Conservation (phyloP, 768 basidiomycete genomes). For the Paxillus rubicundulus region DNA sequence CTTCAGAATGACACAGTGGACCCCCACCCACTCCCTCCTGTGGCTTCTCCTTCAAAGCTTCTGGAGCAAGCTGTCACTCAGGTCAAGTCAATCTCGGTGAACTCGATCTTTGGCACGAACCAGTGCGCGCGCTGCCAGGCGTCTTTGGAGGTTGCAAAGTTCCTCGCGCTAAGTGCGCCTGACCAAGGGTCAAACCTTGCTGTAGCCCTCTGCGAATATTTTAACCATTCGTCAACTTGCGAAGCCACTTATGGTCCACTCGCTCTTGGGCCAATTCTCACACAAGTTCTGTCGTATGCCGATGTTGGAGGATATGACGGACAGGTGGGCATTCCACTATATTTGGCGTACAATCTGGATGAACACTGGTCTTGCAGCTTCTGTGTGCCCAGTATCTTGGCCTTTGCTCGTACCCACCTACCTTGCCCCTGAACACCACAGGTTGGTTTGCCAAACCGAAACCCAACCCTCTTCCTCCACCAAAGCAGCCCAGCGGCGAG, state of each 20-base stretch:
- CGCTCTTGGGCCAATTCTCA: conserved; percentile 57
- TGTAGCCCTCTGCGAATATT: conserved; percentile 58
- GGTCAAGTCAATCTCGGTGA: conserved; percentile 52
- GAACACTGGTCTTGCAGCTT: conserved; percentile 33
- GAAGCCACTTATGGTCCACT: conserved; percentile 44
- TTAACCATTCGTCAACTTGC: conserved; percentile 54
- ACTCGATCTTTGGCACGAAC: conserved; percentile 50
- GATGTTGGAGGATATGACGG: conserved; percentile 74
- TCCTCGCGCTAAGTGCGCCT: conserved; percentile 63
- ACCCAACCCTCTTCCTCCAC: conserved; percentile 60
- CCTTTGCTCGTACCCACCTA: conserved; percentile 55
- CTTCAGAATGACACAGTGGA: conserved; percentile 53
- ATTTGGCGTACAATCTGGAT: neutral
- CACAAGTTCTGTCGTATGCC: conserved; percentile 70
- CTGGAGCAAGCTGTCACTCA: conserved; percentile 54
- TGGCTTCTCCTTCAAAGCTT: conserved; percentile 44
- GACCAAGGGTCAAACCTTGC: conserved; percentile 55
- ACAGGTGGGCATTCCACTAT: conserved; percentile 41
- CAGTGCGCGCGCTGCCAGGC: conserved; percentile 62
- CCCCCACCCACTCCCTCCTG: conserved; percentile 64
- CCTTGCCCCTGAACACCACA: conserved; percentile 59
- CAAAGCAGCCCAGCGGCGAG: conserved; percentile 59
- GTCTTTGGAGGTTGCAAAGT: conserved; percentile 59
- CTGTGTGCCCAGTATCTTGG: conserved; percentile 60
- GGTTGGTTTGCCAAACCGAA: conserved; percentile 78